Evolutionary conservation across 345 rosid genomes (phyloP).

Genomic region (Hevea brasiliensis): DNA sequence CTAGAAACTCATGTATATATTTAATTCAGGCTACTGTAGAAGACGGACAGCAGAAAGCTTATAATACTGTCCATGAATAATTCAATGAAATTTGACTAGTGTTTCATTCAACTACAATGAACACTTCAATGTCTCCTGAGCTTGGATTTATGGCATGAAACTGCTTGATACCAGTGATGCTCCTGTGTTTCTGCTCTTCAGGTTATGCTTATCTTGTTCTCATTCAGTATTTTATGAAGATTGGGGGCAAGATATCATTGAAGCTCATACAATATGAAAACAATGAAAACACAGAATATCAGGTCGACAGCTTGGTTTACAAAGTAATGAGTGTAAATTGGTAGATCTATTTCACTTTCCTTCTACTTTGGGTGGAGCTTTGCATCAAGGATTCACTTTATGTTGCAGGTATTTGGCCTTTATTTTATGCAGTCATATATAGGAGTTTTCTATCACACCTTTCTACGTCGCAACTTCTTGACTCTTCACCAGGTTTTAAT

Average conservation of each 20-base stretch:
- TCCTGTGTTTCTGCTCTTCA: conserved; percentile 43
- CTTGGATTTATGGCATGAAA: neutral
- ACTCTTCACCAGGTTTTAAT: conserved; percentile 81
- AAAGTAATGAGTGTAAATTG: conserved; percentile 52
- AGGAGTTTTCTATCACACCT: conserved; percentile 90
- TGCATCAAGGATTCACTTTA: conserved; percentile 17
- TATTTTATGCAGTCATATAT: conserved; percentile 96
- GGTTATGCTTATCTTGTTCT: conserved; percentile 78
- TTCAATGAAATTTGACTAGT: no score
- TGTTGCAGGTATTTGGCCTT: conserved; percentile 84
- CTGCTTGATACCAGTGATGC: conserved; percentile 13
- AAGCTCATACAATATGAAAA: conserved; percentile 74
- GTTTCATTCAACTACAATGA: neutral
- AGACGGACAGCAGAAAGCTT: neutral
- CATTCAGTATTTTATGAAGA: conserved; percentile 73
- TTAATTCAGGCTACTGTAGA: no score
- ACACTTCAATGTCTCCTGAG: conserved; percentile 1
- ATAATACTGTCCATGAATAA: no score
- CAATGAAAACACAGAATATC: conserved; percentile 65
- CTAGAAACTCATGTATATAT: no score
- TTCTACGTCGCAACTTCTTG: conserved; percentile 71
- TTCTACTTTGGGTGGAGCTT: neutral
- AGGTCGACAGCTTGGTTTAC: conserved; percentile 87
- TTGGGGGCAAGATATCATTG: conserved; percentile 81
- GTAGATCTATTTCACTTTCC: conserved; percentile 9